Evolutionary conservation across 495 filamentous ascomycete genomes (phyloP), one percentile per base, ranked within the genome.

Genomic region (Corynascus novoguineensis): DNA sequence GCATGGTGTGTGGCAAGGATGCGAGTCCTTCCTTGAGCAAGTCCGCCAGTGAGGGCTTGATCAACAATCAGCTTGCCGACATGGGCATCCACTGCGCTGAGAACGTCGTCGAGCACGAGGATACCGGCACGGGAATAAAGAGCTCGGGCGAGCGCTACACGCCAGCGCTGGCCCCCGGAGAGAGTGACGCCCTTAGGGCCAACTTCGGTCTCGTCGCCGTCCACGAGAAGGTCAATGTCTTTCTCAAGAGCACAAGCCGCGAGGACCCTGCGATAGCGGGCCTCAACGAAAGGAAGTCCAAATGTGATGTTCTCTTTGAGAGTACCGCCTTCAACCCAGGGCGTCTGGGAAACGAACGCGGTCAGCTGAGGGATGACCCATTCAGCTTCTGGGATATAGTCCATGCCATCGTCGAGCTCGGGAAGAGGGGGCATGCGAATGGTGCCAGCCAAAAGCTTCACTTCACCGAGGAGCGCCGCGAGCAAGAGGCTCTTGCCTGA

Each of bases 101-200:
- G 70, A 5, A 86, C 81, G 61, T 89, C 86, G 62, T 90, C 87
- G 5, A 90, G 75, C 7, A 88, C 66, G 19, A 89, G 65, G 14
- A 87, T 78, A 2, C 77, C 79, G 12, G 85, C 80, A 9, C 77
- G 70, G 38, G 86, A 88, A 60, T 89, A 90, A 2, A 89, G 73
- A 2, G 87, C 87, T 51, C 87, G 76, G 21, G 87, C 87, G 1
- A 90, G 73, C 9, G 83, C 81, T 24, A 88, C 75, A 14, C 87
- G 76, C 68, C 85, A 86, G 47, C 81, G 81, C 63, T 90, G 87
- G 0, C 87, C 87, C 48, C 87, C 87, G 10, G 82, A 86, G 4
- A 90, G 75, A 49, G 79, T 85, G 21, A 87, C 81, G 0, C 87
- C 87, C 53, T 83, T 82, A 51, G 86, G 82, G 1, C 87, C 87